Evolutionary conservation across 2,329 filamentous ascomycete genomes (phyloP).

Genomic region (Colletotrichum neosansevieriae): DNA sequence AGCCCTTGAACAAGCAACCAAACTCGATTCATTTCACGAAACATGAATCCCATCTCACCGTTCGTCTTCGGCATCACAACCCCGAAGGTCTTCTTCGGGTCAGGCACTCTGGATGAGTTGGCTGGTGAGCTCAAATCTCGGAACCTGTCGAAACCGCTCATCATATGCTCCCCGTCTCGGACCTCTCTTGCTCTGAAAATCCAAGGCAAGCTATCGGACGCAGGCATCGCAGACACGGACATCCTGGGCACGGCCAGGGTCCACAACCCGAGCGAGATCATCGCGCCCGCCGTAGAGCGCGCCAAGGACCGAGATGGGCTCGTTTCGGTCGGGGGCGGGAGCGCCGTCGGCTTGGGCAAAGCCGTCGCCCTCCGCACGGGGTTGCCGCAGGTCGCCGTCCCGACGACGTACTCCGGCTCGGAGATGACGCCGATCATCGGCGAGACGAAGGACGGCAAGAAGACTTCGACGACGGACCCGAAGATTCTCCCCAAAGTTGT

Average conservation of each 20-base stretch:
- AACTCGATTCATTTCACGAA: neutral
- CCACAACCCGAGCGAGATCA: conserved; percentile 45
- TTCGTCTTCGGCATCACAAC: conserved; percentile 38
- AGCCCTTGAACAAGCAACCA: neutral
- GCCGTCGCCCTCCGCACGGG: conserved; percentile 64
- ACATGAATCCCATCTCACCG: conserved; percentile 19
- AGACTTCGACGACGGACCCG: conserved; percentile 36
- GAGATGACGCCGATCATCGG: conserved; percentile 66
- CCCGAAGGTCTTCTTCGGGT: conserved; percentile 52
- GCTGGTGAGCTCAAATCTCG: conserved; percentile 51
- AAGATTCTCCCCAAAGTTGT: conserved; percentile 37
- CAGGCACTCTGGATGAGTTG: conserved; percentile 48
- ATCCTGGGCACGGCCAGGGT: conserved; percentile 51
- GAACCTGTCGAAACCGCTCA: conserved; percentile 49
- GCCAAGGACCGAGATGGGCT: conserved; percentile 63
- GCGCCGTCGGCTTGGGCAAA: conserved; percentile 70
- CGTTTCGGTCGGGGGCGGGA: conserved; percentile 72
- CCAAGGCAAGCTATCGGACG: conserved; percentile 43
- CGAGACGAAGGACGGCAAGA: conserved; percentile 39
- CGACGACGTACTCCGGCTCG: conserved; percentile 70
- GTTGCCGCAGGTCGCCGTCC: conserved; percentile 69
- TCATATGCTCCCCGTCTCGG: conserved; percentile 54
- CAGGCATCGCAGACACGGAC: conserved; percentile 48
- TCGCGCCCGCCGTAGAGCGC: conserved; percentile 46
- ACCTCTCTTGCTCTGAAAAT: conserved; percentile 50